Conservation (phyloP, 495 filamentous ascomycete genomes). For the Penicillium arizonense region DNA sequence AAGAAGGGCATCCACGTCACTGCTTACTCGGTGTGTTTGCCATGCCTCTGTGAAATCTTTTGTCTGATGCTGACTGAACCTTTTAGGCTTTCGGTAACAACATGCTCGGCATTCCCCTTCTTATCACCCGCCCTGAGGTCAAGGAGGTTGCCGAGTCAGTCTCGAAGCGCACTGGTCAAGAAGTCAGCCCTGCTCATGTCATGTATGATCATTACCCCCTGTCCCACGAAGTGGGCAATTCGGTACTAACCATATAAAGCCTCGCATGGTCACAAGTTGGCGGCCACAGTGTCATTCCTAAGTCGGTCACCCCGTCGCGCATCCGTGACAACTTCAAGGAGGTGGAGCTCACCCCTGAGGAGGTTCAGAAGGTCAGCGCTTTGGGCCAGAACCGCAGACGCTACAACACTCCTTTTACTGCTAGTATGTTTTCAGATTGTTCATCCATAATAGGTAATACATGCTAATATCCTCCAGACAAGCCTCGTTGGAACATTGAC, state of each 20-base stretch:
- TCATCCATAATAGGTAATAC: not conserved
- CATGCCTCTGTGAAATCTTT: not conserved
- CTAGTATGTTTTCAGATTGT: constrained; percentile 22
- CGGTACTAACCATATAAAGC: constrained; percentile 11
- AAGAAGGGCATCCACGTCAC: constrained; percentile 49
- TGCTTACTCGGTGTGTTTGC: constrained; percentile 42
- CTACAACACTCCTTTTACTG: constrained; percentile 46
- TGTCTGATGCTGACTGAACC: constrained; percentile 1
- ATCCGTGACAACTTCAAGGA: constrained; percentile 51
- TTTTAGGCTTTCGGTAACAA: constrained; percentile 50
- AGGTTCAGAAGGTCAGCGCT: constrained; percentile 41
- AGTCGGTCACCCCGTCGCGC: constrained; percentile 47
- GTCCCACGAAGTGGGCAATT: not conserved
- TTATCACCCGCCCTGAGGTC: constrained; percentile 43
- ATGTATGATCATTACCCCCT: constrained; percentile 19
- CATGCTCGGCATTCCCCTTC: constrained; percentile 38
- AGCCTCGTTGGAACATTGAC: constrained; percentile 47
- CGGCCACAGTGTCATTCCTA: constrained; percentile 51
- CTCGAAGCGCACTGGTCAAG: constrained; percentile 35
- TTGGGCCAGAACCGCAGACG: constrained; percentile 43
- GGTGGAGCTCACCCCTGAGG: constrained; percentile 43
- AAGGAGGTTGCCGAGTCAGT: constrained; percentile 45
- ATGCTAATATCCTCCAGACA: constrained; percentile 24
- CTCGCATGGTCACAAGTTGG: constrained; percentile 50
- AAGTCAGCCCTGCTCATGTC: constrained; percentile 42